Conservation (phyloP, 805 yeast genomes). For the Kluyveromyces starmeri region DNA sequence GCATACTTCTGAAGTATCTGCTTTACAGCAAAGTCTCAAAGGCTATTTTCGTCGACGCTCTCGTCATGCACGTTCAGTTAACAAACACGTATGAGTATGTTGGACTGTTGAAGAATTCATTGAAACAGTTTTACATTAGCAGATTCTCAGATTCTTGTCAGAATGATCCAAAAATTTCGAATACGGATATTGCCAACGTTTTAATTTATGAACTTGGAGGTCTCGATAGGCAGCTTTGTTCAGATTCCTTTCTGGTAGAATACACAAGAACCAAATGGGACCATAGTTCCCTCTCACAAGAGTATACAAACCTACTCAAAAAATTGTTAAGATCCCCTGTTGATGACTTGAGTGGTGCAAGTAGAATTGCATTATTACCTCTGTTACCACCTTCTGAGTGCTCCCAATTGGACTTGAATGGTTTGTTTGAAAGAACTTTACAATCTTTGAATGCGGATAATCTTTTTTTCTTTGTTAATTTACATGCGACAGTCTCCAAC, state of each 20-base stretch:
- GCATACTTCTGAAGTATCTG: conserved; percentile 40
- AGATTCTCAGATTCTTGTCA: conserved; percentile 28
- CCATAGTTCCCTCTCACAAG: conserved; percentile 5
- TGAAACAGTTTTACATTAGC: conserved; percentile 31
- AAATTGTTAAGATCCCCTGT: conserved; percentile 17
- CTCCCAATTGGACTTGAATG: conserved; percentile 14
- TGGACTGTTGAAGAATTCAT: conserved; percentile 26
- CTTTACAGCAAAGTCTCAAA: conserved; percentile 28
- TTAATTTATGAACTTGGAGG: conserved; percentile 21
- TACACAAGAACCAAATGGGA: conserved; percentile 17
- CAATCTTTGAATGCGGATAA: conserved; percentile 17
- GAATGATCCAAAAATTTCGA: conserved; percentile 4
- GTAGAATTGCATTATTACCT: conserved; percentile 14
- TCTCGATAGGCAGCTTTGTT: conserved; percentile 6
- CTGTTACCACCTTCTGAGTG: conserved; percentile 23
- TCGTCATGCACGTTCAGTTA: conserved; percentile 32
- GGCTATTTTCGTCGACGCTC: conserved; percentile 26
- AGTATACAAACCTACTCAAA: conserved; percentile 21
- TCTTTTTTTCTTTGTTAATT: conserved; percentile 23
- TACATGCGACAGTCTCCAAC: conserved; percentile 14
- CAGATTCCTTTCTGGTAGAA: conserved; percentile 23
- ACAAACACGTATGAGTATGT: conserved; percentile 27
- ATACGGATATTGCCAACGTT: conserved; percentile 17
- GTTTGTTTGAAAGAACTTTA: conserved; percentile 11
- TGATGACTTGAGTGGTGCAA: conserved; percentile 18